Evolutionary conservation across 2,329 filamentous ascomycete genomes (phyloP).

Genomic region (Trichoderma brevicompactum): DNA sequence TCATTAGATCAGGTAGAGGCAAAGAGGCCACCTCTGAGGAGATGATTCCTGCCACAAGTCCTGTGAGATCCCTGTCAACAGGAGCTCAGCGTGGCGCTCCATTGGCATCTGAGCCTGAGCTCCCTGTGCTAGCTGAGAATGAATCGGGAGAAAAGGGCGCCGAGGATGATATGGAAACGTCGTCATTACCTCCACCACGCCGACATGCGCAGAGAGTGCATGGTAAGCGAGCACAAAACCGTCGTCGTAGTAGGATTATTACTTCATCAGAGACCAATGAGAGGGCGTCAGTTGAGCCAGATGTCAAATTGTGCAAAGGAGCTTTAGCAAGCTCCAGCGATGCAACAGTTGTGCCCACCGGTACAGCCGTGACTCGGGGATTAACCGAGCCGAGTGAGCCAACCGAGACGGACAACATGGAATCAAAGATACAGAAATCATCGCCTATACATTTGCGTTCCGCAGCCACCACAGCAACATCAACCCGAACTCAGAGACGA

Average conservation of each 20-base stretch:
- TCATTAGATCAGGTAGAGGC: constrained; percentile 28
- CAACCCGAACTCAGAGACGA: constrained; percentile 28
- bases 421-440: neutral
- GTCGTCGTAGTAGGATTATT: constrained; percentile 11
- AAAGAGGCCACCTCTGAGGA: constrained; percentile 39
- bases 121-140: constrained; percentile 40
- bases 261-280: constrained; percentile 14
- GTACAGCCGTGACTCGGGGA: neutral
- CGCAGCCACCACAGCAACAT: neutral
- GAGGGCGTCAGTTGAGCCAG: constrained; percentile 15
- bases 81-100: constrained; percentile 32
- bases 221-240: constrained; percentile 10
- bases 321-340: neutral
- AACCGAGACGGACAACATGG: neutral
- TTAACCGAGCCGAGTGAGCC: neutral
- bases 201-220: constrained; percentile 21
- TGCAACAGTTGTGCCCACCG: neutral
- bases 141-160: constrained; percentile 28
- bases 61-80: constrained; percentile 39
- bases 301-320: neutral
- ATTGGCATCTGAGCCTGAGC: constrained; percentile 41
- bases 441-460: neutral
- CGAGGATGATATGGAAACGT: constrained; percentile 29
- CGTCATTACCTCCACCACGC: constrained; percentile 17
- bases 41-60: constrained; percentile 48